Evolutionary conservation across 176 grass and related monocot genomes (phyloP).

Genomic region (Eleusine coracana): DNA sequence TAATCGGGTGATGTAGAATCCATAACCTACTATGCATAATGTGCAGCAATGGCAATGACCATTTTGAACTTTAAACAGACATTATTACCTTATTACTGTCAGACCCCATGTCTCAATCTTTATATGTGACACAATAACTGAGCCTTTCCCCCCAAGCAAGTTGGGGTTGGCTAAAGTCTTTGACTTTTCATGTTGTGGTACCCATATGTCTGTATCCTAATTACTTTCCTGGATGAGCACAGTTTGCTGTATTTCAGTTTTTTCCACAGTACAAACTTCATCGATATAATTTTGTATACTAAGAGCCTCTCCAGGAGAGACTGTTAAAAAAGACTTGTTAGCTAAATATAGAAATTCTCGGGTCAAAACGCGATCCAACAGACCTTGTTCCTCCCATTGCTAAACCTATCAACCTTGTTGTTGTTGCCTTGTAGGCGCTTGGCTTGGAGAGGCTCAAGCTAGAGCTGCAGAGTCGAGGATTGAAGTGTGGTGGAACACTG

Average conservation of each 20-base stretch:
- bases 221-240: not conserved
- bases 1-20: not conserved
- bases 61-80: not conserved
- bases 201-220: not conserved
- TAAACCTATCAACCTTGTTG: not conserved
- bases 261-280: not conserved
- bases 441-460: slow-evolving; percentile 89
- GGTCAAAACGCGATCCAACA: not conserved
- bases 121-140: not conserved
- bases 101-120: not conserved
- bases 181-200: not conserved
- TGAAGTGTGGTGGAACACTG: slow-evolving; percentile 93
- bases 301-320: not conserved
- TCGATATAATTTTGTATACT: not conserved
- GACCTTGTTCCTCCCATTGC: not conserved
- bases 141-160: not conserved
- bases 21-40: not conserved
- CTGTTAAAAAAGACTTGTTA: no score
- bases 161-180: slow-evolving; percentile 2
- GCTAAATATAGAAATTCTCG: no score
- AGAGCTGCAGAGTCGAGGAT: slow-evolving; percentile 62
- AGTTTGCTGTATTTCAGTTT: not conserved
- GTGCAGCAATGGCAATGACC: not conserved
- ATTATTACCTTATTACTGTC: not conserved
- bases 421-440: slow-evolving; percentile 48